Percentiles rank a stretch among this genome's conserved stretches.
Evolutionary conservation across 768 basidiomycete species (phyloP).

Genomic region (Amanita pseudoporphyria): DNA sequence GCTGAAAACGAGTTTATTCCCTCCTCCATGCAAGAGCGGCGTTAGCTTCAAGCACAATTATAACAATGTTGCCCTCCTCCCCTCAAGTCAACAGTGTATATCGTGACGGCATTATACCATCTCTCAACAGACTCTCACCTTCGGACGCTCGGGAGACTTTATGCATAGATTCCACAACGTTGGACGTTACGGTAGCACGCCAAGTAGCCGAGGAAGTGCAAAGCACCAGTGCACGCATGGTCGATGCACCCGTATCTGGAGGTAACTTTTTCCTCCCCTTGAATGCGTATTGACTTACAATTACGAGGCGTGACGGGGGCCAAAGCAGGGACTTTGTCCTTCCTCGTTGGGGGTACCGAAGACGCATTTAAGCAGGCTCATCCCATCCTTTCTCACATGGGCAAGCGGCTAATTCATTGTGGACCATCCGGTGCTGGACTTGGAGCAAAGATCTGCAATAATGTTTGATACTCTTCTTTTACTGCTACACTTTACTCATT

Average conservation of each 20-base stretch:
- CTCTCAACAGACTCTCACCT: slow-evolving; percentile 40
- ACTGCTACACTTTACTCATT: slow-evolving; percentile 7
- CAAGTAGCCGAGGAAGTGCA: slow-evolving; percentile 48
- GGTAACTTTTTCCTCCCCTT: slow-evolving; percentile 36
- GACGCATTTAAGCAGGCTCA: slow-evolving; percentile 45
- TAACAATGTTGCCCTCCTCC: slow-evolving; percentile 92
- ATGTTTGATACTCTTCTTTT: slow-evolving; percentile 30
- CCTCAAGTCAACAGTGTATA: slow-evolving; percentile 82
- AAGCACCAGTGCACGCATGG: slow-evolving; percentile 55
- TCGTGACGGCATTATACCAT: slow-evolving; percentile 53
- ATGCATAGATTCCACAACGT: slow-evolving; percentile 85
- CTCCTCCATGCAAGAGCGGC: slow-evolving; percentile 39
- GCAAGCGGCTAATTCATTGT: slow-evolving; percentile 73
- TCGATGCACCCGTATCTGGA: slow-evolving; percentile 93
- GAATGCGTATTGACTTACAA: not conserved
- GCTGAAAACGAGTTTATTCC: slow-evolving; percentile 1
- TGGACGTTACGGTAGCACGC: slow-evolving; percentile 71
- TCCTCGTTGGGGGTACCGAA: slow-evolving; percentile 79
- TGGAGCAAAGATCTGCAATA: slow-evolving; percentile 89
- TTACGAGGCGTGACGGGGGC: slow-evolving; percentile 76
- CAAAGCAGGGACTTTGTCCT: slow-evolving; percentile 78
- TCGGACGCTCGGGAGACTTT: slow-evolving; percentile 36
- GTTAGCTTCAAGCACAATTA: slow-evolving; percentile 49
- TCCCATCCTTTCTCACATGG: slow-evolving; percentile 65
- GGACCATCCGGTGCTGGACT: slow-evolving; percentile 75